These are phyloP conservation scores for Xylogone sp. DNA, from an alignment of 2,329 filamentous ascomycete genomes.

Conservation along the genomic window DNA sequence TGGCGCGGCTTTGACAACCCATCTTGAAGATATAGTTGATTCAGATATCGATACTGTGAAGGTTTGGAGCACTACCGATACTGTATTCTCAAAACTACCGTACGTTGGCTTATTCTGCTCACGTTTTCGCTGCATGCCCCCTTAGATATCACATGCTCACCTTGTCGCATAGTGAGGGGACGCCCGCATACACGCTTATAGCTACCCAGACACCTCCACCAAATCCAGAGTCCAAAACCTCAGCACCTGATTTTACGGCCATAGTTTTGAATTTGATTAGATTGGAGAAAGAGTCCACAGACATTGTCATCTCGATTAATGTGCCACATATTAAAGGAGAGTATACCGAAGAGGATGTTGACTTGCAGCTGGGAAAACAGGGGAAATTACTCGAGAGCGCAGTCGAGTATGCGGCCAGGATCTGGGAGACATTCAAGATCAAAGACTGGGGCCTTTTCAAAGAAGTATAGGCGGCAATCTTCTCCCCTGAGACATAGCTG, in stretches of 20 bases:
- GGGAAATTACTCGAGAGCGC: conserved; percentile 66
- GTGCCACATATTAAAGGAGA: conserved; percentile 77
- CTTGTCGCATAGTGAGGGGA: conserved; percentile 28
- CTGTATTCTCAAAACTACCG: conserved; percentile 50
- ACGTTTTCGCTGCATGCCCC: no score
- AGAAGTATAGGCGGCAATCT: conserved; percentile 20
- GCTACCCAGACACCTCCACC: conserved; percentile 54
- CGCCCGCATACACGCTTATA: conserved; percentile 65
- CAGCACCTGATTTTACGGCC: conserved; percentile 57
- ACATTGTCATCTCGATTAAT: conserved; percentile 83
- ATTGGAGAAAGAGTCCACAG: conserved; percentile 70
- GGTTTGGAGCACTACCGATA: conserved; percentile 63
- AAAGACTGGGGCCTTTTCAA: conserved; percentile 72
- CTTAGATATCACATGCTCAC: no score
- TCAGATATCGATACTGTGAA: conserved; percentile 60
- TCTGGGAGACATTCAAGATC: conserved; percentile 72
- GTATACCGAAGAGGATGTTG: conserved; percentile 69
- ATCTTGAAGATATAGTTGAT: conserved; percentile 66
- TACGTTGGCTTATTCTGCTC: conserved; percentile 11
- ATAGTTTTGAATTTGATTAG: conserved; percentile 76
- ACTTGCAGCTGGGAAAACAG: conserved; percentile 60
- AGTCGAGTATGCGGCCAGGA: conserved; percentile 61
- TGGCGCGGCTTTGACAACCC: conserved; percentile 65
- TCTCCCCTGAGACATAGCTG: neutral
- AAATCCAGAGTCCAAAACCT: conserved; percentile 27